Evolutionary conservation across 2,329 filamentous ascomycete species (phyloP).

Genomic region (Phialophora macrospora): DNA sequence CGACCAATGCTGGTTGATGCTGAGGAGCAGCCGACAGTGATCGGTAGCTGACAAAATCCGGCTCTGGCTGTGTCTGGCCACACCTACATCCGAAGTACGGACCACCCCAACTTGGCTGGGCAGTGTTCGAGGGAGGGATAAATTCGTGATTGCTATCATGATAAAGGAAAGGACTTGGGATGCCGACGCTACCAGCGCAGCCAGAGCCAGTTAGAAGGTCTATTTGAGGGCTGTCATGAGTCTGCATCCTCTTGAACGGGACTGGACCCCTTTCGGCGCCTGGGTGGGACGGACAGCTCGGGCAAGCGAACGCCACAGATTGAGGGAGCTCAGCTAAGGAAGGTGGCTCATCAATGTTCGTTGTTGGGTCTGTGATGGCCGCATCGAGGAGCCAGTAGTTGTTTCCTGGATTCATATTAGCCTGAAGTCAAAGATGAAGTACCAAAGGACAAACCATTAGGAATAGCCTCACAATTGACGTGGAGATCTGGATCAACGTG

Average conservation of each 20-base stretch:
- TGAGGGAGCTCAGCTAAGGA: background rate
- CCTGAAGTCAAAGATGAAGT: constrained; percentile 6
- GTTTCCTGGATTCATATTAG: background rate
- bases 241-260: background rate
- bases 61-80: constrained; percentile 19
- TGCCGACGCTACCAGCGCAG: constrained; percentile 12
- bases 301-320: background rate
- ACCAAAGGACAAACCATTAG: background rate
- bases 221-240: background rate
- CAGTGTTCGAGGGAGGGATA: background rate
- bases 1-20: background rate
- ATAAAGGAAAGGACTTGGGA: constrained; percentile 37
- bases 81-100: constrained; percentile 15
- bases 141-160: constrained; percentile 16
- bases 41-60: constrained; percentile 23
- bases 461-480: constrained; percentile 9
- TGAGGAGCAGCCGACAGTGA: background rate
- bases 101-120: background rate
- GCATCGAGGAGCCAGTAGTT: background rate
- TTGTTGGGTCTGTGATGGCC: constrained; percentile 13
- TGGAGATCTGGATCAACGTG: constrained; percentile 31
- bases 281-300: background rate
- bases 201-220: background rate
- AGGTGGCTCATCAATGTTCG: constrained; percentile 1
- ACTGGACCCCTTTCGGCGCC: background rate